phyloP scores from a whole-genome alignment of 352 stramenopile species.

The Phytophthora citrophthora region DNA sequence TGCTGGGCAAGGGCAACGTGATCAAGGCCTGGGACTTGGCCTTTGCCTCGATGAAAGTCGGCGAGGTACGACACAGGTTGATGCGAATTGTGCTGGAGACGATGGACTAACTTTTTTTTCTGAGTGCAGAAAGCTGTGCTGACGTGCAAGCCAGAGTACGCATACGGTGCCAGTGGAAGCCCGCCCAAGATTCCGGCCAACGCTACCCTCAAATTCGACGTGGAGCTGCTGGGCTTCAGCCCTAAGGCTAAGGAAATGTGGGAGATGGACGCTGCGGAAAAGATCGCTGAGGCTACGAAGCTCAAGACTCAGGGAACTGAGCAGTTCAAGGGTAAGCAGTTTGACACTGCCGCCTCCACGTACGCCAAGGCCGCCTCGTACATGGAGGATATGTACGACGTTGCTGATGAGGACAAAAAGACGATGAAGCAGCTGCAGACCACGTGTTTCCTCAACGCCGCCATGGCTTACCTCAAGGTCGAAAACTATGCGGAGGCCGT shows the following conservation, averaged over 20 bases:
- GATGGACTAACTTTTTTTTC: constrained; percentile 8
- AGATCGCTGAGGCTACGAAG: constrained; percentile 84
- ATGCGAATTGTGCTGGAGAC: neutral
- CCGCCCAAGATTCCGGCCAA: constrained; percentile 96
- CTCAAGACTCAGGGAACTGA: constrained; percentile 93
- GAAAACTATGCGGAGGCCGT: constrained; percentile 91
- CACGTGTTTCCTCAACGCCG: constrained; percentile 93
- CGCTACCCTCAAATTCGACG: constrained; percentile 95
- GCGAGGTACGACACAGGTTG: constrained; percentile 64
- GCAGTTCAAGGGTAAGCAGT: constrained; percentile 93
- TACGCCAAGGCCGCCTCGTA: constrained; percentile 82
- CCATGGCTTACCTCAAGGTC: constrained; percentile 95
- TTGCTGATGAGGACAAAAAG: constrained; percentile 84
- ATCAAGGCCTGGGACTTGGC: constrained; percentile 91
- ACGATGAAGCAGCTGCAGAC: constrained; percentile 89
- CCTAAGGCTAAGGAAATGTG: constrained; percentile 96
- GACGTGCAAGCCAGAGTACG: constrained; percentile 93
- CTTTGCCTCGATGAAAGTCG: constrained; percentile 95
- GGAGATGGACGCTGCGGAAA: constrained; percentile 89
- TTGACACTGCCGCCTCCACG: constrained; percentile 84
- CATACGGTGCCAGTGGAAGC: constrained; percentile 91
- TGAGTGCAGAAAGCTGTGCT: constrained; percentile 88
- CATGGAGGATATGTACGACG: constrained; percentile 90
- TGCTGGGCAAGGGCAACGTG: constrained; percentile 88
- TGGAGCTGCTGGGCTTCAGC: constrained; percentile 95